Base-by-base conservation (phyloP, 495 filamentous ascomycete genomes). In the Penicillium roqueforti region DNA sequence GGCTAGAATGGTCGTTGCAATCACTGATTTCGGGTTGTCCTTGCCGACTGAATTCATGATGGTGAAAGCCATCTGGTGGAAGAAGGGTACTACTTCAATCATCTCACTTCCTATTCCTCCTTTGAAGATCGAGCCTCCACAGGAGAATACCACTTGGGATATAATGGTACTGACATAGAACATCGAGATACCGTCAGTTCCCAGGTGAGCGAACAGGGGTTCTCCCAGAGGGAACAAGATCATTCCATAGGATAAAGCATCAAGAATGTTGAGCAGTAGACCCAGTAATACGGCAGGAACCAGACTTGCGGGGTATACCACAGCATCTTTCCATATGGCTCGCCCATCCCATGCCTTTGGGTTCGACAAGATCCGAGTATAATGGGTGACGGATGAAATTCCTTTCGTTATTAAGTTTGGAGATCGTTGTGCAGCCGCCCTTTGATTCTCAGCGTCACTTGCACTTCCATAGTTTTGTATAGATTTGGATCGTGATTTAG, bases 131-230 rank as follows among this genome's bases (percentile, higher is more conserved):
- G 91, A 96, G 6, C 89, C 88, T 5, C 83, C 80, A 49, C 77
- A 80, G 2, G 92, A 97, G 68, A 92, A 97, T n/a, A 89, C 87
- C 41, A 98, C 68, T 63, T 98, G 93, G 1, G 95, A 86, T 22
- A 98, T 80, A 55, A 98, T 96, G 53, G 89, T 95, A 75, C 92
- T 97, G 56, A 98, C 87, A 65, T 97, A 98, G 73, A 97, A 98
- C 76, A 98, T 97, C 0, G 95, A 96, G 53, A 98, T 95, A 13
- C 93, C 93, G 47, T 96, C 92, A 4, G 91, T 82, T 4, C 91
- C 93, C 22, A 97, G 80, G 44, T 84, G 76, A 25, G 84, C 77
- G 64, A 98, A 98, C 16, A 95, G 81, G 1, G 86, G 81, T 60
- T 87, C 85, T 18, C 90, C 89, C 22, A 97, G 77, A 5, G 93